Evolutionary conservation across 2,329 filamentous ascomycete genomes (phyloP), one percentile per base, ranked within the genome.

Genomic region (Escovopsis sp.): DNA sequence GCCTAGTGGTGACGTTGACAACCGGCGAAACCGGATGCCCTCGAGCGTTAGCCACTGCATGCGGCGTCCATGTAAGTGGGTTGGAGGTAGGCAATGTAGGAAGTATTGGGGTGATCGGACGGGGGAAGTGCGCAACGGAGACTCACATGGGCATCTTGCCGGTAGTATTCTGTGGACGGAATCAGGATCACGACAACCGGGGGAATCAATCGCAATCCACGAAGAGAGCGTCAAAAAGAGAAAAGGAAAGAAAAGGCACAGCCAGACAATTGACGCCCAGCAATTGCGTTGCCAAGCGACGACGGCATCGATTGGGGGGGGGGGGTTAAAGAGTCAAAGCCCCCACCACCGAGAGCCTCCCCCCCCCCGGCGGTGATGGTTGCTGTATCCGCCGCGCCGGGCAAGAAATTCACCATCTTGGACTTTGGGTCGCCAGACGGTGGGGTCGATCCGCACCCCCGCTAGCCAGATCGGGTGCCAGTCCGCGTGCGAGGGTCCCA

Each of bases 1-100:
- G 80, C 80, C 75, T 79, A 15, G 10, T 4, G 9, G n/a, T 9
- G 36, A 32, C 11, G 28, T 32, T 32, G 8, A 32, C 28, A 32
- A 15, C 15, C 15, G 15, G 15, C 15, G 15, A 15, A 15, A 15
- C 15, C 15, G 15, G 15, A 15, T 15, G 15, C 15, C 15, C 15
- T 15, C 19, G 12, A 30, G 37, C 19, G 19, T 10, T 38, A 28
- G 5, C 10, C 37, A 39, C 4, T 32, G 28, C 11, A 32, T 32
- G 28, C 11, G 8, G 8, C 28, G 4, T 23, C 23, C 2, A 23
- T 23, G 23, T 23, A 23, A 23, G 23, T 23, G 23, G 23, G 23
- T 23, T 23, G 23, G 23, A 34, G 15, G 15, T 15, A 15, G 15
- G 15, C 12, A 7, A 35, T 35, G 9, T n/a, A 35, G 7, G 18